phyloP scores from a whole-genome alignment of 192 early-diverging fungal species.

The Coemansia sp. region DNA sequence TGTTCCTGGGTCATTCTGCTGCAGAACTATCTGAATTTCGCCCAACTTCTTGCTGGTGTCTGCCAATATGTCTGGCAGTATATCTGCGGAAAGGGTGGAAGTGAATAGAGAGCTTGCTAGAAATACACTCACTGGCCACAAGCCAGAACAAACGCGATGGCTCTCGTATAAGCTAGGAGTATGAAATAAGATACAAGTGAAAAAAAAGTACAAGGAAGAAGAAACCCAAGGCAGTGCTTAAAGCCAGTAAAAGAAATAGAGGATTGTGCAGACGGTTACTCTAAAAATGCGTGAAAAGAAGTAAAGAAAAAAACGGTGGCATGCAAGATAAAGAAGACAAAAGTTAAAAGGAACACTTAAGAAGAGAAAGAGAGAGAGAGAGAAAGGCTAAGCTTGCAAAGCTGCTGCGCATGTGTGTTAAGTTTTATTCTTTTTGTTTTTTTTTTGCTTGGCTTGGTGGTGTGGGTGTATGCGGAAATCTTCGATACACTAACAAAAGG shows the following conservation, averaged over 20 bases:
- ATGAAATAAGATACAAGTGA: constrained; percentile 5
- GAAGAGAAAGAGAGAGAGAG: background rate
- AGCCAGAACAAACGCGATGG: no score
- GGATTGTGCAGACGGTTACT: background rate
- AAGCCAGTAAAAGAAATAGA: background rate
- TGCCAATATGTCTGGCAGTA: no score
- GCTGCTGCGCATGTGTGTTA: no score
- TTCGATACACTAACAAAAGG: no score
- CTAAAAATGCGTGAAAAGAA: background rate
- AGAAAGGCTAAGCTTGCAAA: no score
- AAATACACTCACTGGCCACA: no score
- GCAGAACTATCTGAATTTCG: background rate
- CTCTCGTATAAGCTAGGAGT: background rate
- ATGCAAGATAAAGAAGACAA: background rate
- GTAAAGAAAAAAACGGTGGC: background rate
- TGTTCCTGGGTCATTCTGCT: constrained; percentile 6
- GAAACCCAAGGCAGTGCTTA: background rate
- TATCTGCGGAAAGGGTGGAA: no score
- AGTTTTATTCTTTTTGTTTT: no score
- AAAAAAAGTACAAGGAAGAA: background rate
- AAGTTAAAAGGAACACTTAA: background rate
- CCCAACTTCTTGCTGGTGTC: background rate
- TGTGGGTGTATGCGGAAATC: no score
- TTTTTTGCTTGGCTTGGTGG: no score
- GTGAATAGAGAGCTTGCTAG: no score